A percentile compares a stretch with the other conserved stretches of the same genome.
Conservation (phyloP, 2,329 filamentous ascomycete species). For the Triangularia setosa region DNA sequence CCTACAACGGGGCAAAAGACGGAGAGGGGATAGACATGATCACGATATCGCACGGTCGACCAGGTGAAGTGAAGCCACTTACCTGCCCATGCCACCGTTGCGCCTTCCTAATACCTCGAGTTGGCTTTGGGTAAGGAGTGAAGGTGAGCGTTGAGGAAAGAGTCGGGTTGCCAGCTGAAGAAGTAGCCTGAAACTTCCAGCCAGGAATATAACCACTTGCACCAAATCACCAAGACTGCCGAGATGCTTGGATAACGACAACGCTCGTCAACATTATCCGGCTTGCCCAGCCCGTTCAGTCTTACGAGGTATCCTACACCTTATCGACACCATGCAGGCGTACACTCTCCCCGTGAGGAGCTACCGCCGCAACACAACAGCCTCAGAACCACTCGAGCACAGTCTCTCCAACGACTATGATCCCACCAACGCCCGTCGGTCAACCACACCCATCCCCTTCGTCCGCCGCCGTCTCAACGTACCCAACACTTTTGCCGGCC, state of each 20-base stretch:
- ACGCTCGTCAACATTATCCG: background rate
- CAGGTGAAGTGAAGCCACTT: no score
- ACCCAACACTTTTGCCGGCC: slow-evolving; percentile 22
- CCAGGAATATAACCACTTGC: background rate
- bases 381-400: slow-evolving; percentile 3
- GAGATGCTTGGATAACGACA: background rate
- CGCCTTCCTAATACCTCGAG: background rate
- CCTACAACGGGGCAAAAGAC: background rate
- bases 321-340: slow-evolving; percentile 8
- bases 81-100: no score
- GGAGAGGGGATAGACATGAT: background rate
- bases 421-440: background rate
- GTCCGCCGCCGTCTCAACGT: slow-evolving; percentile 18
- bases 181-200: background rate
- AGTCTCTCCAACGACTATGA: background rate
- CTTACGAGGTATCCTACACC: slow-evolving; percentile 7
- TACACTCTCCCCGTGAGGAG: slow-evolving; percentile 16
- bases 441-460: background rate
- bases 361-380: slow-evolving; percentile 7
- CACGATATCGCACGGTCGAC: background rate
- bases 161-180: background rate
- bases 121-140: no score
- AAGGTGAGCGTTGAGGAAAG: background rate
- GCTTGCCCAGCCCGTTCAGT: background rate
- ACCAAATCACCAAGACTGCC: background rate